Percentiles rank a stretch among this genome's conserved stretches.
phyloP scores from a whole-genome alignment of 305 asterid genomes.

The Solanum hybrid region DNA sequence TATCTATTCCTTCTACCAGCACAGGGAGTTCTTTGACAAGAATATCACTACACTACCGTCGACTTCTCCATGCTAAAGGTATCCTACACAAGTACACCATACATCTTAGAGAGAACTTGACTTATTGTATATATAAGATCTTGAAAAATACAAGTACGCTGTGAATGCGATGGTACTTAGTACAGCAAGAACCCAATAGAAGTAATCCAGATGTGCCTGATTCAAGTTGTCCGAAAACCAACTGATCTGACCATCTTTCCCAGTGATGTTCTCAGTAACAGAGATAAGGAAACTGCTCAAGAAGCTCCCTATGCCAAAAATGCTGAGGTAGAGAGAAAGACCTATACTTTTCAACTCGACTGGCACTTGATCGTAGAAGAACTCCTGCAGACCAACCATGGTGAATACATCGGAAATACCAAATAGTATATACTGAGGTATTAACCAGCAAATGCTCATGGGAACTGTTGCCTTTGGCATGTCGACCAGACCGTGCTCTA shows the following conservation, averaged over 20 bases:
- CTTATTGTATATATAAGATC: slow-evolving; percentile 17
- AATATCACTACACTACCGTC: not conserved
- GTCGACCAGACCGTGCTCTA: slow-evolving; percentile 14
- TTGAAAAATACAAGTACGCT: slow-evolving; percentile 13
- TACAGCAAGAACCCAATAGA: slow-evolving; percentile 24
- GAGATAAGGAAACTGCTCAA: slow-evolving; percentile 25
- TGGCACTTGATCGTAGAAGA: slow-evolving; percentile 29
- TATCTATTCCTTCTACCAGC: not conserved
- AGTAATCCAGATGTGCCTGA: slow-evolving; percentile 25
- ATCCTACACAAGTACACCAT: not conserved
- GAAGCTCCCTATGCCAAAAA: slow-evolving; percentile 25
- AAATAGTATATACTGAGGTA: slow-evolving; percentile 27
- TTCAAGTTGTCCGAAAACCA: slow-evolving; percentile 26
- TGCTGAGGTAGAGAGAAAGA: slow-evolving; percentile 25
- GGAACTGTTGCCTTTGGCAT: slow-evolving; percentile 19
- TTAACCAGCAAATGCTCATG: slow-evolving; percentile 22
- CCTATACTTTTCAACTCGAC: slow-evolving; percentile 24
- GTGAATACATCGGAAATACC: slow-evolving; percentile 22
- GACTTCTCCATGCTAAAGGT: not conserved
- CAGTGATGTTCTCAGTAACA: slow-evolving; percentile 10
- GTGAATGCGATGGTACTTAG: slow-evolving; percentile 14
- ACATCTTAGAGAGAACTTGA: not conserved
- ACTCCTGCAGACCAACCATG: slow-evolving; percentile 26
- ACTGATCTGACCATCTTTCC: slow-evolving; percentile 11
- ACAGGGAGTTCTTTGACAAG: not conserved